A percentile compares a stretch with the other conserved stretches of the same genome.
Conservation (phyloP, 108 stramenopile genomes). For the Aurantiochytrium sp. region DNA sequence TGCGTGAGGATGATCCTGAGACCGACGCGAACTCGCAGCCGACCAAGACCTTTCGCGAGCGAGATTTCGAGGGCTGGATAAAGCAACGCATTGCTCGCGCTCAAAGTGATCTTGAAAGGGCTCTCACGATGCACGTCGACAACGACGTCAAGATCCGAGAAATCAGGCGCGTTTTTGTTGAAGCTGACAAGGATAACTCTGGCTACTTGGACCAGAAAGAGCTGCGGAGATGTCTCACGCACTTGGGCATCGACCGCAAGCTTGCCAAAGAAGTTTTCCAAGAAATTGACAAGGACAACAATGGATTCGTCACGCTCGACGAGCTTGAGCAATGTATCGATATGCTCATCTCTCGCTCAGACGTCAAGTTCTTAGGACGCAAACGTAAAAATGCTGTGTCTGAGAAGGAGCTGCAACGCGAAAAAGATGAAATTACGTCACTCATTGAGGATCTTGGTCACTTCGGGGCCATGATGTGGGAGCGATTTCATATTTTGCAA, state of each 20-base stretch:
- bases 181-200: background rate
- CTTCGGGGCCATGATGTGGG: background rate
- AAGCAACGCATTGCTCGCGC: background rate
- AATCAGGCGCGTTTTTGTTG: background rate
- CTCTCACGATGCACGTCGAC: background rate
- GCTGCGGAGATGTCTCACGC: background rate
- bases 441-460: background rate
- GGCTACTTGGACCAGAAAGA: background rate
- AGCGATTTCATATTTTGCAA: background rate
- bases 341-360: background rate
- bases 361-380: background rate
- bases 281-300: background rate
- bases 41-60: background rate
- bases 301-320: background rate
- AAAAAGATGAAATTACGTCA: background rate
- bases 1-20: background rate
- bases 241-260: background rate
- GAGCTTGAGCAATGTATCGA: background rate
- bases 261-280: background rate
- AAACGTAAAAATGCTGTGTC: background rate
- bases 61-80: background rate
- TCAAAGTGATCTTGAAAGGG: background rate
- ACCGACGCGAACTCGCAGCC: background rate
- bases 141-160: background rate
- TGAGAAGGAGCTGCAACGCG: background rate